Percentiles rank a stretch among this genome's conserved stretches.
Conservation (phyloP, 768 basidiomycete genomes). For the Boletales sp. region DNA sequence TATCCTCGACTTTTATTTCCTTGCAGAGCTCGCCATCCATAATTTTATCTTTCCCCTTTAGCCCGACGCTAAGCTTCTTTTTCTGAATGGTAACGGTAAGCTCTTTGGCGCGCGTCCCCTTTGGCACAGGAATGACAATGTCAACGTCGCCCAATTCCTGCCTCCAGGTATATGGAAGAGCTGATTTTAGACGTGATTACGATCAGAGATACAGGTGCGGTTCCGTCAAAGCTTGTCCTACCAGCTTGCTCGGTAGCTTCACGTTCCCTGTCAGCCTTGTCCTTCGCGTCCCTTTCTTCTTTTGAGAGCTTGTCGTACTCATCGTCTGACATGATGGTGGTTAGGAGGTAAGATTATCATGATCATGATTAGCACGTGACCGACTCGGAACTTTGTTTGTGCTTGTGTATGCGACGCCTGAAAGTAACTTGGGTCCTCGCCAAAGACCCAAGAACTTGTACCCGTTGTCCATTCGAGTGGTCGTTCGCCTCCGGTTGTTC, state of each 20-base stretch:
- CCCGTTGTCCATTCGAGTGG: conserved; percentile 7
- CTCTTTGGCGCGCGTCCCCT: conserved; percentile 80
- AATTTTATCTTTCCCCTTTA: conserved; percentile 85
- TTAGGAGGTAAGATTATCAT: conserved; percentile 13
- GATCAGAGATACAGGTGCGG: conserved; percentile 19
- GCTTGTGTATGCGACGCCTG: conserved; percentile 29
- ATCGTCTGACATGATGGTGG: conserved; percentile 37
- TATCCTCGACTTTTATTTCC: conserved; percentile 94
- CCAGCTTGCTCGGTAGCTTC: conserved; percentile 84
- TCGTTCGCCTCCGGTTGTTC: conserved; percentile 7
- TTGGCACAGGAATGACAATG: conserved; percentile 76
- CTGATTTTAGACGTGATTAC: conserved; percentile 33
- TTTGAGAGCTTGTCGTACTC: conserved; percentile 75
- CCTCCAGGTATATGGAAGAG: conserved; percentile 87
- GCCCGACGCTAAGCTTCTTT: conserved; percentile 75
- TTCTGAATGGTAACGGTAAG: conserved; percentile 73
- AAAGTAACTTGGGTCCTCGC: conserved; percentile 14
- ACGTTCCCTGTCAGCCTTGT: conserved; percentile 61
- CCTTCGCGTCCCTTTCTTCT: conserved; percentile 71
- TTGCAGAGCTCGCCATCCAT: conserved; percentile 88
- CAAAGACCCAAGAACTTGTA: neutral
- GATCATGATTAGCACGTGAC: conserved; percentile 29
- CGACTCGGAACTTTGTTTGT: conserved; percentile 23
- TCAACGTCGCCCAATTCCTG: conserved; percentile 90
- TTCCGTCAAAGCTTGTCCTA: conserved; percentile 35